These are phyloP conservation scores for Pseudoturritis turrita DNA, from an alignment of 345 rosid genomes.

Conservation along the genomic window DNA sequence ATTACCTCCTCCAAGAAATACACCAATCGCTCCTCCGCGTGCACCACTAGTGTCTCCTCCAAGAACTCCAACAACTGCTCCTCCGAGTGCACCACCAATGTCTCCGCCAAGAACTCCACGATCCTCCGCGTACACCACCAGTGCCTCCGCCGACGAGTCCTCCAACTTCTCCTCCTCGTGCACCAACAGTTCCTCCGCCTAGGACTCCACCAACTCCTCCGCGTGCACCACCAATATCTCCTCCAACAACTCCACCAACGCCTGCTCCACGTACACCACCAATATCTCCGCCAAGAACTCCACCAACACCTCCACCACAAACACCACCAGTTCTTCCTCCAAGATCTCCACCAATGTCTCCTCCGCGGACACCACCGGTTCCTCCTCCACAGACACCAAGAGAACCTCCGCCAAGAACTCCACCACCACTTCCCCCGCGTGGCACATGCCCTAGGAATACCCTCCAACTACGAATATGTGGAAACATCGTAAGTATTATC, in stretches of 20 bases:
- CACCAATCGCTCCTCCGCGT: not conserved
- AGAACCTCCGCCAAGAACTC: not conserved
- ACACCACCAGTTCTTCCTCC: not conserved
- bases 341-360: not conserved
- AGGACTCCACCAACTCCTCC: not conserved
- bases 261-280: not conserved
- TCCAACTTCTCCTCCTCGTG: not conserved
- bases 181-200: not conserved
- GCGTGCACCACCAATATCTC: not conserved
- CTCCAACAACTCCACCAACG: not conserved
- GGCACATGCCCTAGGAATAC: slow-evolving; percentile 6
- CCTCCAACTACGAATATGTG: slow-evolving; percentile 4
- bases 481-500: not conserved
- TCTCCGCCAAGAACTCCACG: not conserved
- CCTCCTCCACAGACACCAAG: not conserved
- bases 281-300: not conserved
- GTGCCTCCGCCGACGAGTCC: not conserved
- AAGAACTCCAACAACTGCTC: not conserved
- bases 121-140: not conserved
- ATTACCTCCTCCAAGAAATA: not conserved
- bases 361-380: not conserved
- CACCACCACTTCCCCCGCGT: slow-evolving; percentile 7
- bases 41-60: not conserved
- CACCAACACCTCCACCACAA: not conserved
- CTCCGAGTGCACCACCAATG: not conserved